These are phyloP conservation scores for Mycena metata DNA, from an alignment of 768 basidiomycete genomes.

Conservation along the genomic window DNA sequence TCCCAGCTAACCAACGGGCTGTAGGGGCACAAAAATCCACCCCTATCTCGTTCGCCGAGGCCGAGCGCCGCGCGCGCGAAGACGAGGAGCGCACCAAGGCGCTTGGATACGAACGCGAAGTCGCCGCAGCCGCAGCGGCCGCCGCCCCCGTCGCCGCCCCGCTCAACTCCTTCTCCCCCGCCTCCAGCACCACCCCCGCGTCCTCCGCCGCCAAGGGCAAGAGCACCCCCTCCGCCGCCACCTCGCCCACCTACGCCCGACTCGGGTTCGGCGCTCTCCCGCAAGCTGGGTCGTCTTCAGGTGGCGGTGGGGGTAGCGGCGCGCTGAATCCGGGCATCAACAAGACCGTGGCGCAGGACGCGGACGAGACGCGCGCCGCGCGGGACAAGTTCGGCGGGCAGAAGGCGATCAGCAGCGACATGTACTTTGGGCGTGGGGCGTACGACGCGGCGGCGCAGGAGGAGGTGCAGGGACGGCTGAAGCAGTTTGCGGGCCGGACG, in stretches of 20 bases:
- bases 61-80: slow-evolving; percentile 89
- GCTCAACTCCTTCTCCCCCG: slow-evolving; percentile 24
- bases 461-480: slow-evolving; percentile 86
- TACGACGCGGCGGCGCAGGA: slow-evolving; percentile 80
- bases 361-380: slow-evolving; percentile 72
- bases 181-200: slow-evolving; percentile 40
- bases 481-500: slow-evolving; percentile 90
- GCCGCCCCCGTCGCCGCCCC: slow-evolving; percentile 29
- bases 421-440: slow-evolving; percentile 92
- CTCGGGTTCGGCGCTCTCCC: slow-evolving; percentile 38
- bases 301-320: background rate
- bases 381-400: slow-evolving; percentile 92
- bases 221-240: slow-evolving; percentile 5
- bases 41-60: slow-evolving; percentile 94
- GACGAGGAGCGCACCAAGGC: slow-evolving; percentile 95
- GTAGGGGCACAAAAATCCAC: slow-evolving; percentile 88
- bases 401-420: slow-evolving; percentile 97
- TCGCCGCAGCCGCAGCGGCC: slow-evolving; percentile 57
- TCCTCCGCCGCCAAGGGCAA: slow-evolving; percentile 43
- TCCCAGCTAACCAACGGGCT: too few relatives aligned
- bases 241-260: slow-evolving; percentile 29
- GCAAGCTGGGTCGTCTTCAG: background rate
- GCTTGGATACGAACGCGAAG: slow-evolving; percentile 90
- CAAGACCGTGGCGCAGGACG: slow-evolving; percentile 52
- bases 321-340: slow-evolving; percentile 35